Evolutionary conservation across 2,329 filamentous ascomycete species (phyloP), one percentile per base, ranked within the genome.

Genomic region (Diplodia seriata): DNA sequence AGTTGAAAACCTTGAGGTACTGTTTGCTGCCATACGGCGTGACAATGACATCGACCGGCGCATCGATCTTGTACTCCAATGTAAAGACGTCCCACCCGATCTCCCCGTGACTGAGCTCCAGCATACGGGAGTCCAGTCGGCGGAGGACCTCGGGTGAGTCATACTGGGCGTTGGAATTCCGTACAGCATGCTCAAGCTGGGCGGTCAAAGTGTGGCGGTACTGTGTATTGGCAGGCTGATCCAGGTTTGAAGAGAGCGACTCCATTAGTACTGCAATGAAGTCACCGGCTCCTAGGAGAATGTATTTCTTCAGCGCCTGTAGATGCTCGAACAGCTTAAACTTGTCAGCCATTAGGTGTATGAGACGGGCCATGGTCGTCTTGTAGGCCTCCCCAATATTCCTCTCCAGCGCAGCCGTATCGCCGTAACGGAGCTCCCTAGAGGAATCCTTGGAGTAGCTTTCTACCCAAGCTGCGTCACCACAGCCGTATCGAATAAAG

Each of bases 11-110:
- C 77, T 98, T 98, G 73, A 99, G 89, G 77, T 99, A 99, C 77
- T 99, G 94, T 26, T 94, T 91, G 72, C 92, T 94, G 55, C 93
- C 94, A 88, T 94, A 97, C 51, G 96, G 93, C 0, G 94, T 98
- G 49, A 99, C 93, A 57, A 99, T 94, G 33, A 99, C 95, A 76
- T 99, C 95, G 29, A 97, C 92, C 0, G 95, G 95, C 1, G 94
- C 91, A 77, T 97, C 94, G 72, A 99, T 95, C 78, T 98, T 97
- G 82, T 99, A 99, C 78, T 99, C 96, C 9, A 99, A 87, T 0
- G 95, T 99, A 80, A 99, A 99, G 76, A 96, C 97, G 76, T 99
- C 95, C 95, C 95, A 99, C 61, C 95, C 95, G 65, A 97, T 98
- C 74, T 99, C 95, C 63, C 95, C 95, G 74, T 97, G 94, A 9